Percentiles rank a stretch among this genome's conserved stretches.
phyloP scores from a whole-genome alignment of 2,329 filamentous ascomycete species.

The Elsinoe batatas region DNA sequence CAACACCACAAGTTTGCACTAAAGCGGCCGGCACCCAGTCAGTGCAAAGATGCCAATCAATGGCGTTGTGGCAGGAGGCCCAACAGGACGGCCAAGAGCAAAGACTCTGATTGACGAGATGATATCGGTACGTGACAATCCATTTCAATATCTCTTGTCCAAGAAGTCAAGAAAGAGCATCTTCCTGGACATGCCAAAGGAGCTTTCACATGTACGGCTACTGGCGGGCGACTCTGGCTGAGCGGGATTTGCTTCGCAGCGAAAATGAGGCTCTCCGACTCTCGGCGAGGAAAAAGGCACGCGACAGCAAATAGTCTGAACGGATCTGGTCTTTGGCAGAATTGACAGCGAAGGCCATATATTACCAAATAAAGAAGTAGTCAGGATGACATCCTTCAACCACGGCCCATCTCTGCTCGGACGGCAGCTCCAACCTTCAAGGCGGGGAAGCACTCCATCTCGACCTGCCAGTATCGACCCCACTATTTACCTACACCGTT shows the following conservation, averaged over 20 bases:
- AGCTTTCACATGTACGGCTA: neutral
- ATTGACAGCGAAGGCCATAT: neutral
- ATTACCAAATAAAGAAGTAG: neutral
- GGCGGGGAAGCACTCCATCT: conserved; percentile 11
- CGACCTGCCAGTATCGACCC: conserved; percentile 13
- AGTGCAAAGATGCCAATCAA: neutral
- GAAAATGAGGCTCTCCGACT: conserved; percentile 7
- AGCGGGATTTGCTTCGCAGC: neutral
- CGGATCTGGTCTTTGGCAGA: neutral
- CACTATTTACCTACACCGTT: conserved; percentile 15
- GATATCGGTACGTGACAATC: conserved; percentile 11
- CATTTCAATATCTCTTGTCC: neutral
- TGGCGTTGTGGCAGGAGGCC: conserved; percentile 1
- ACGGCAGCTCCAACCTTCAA: neutral
- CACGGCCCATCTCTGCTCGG: neutral
- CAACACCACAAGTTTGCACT: no score
- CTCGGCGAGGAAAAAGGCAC: conserved; percentile 7
- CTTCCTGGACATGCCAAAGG: no score
- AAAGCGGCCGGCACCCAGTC: no score
- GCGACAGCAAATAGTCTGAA: neutral
- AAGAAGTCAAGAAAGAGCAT: neutral
- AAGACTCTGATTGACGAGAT: conserved; percentile 12
- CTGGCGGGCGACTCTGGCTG: neutral
- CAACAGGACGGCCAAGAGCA: conserved; percentile 10
- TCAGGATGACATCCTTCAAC: conserved; percentile 9